Base-by-base conservation (phyloP, 2,329 filamentous ascomycete species). In the Pseudopithomyces chartarum region DNA sequence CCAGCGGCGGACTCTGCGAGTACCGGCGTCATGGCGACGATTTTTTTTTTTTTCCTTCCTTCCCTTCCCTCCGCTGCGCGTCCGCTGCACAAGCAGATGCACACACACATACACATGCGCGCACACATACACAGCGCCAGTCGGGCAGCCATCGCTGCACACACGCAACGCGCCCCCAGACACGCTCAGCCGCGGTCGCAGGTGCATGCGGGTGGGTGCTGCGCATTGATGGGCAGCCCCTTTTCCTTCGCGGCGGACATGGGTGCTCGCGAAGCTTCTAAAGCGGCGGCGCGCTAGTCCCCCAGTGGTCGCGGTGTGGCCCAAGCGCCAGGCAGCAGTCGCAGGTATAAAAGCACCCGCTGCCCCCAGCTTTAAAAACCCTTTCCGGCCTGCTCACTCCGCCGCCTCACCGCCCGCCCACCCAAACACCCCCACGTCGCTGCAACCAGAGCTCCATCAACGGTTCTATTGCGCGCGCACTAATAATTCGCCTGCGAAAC, bases 381-480 rank as follows among this genome's bases (percentile, higher is more conserved):
- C 61, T 66, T 69, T 70, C 65, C 59, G 63, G 62, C 61, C 64
- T 62, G 65, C 62, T 62, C 64, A 65, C 62, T 63, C 64, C 62
- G 60, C 60, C 29, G 40, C 48, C 32, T 50, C 45, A 34, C 49
- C 22, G 47, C 65, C 60, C 64, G 64, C 57, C 62, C 60, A 29
- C 26, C 26, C 26, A 29, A 29, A 29, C 59, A 60, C 61, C 64
- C 57, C 63, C 54, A 58, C 65, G 56, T 47, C 62, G 64, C 66
- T 67, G 66, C 67, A 71, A 64, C 15, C 57, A 54, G 58, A 54
- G 60, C 69, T 67, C 61, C 61, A 52, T 54, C 55, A 19, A 62
- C 59, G 69, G 63, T 63, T 58, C 51, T 51, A 56, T 67, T 72
- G 69, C 69, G 69, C 66, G 66, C 65, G 61, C 65, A 56, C 66